Evolutionary conservation across 2,329 filamentous ascomycete genomes (phyloP).

Genomic region (Fusarium solani-melongenae): DNA sequence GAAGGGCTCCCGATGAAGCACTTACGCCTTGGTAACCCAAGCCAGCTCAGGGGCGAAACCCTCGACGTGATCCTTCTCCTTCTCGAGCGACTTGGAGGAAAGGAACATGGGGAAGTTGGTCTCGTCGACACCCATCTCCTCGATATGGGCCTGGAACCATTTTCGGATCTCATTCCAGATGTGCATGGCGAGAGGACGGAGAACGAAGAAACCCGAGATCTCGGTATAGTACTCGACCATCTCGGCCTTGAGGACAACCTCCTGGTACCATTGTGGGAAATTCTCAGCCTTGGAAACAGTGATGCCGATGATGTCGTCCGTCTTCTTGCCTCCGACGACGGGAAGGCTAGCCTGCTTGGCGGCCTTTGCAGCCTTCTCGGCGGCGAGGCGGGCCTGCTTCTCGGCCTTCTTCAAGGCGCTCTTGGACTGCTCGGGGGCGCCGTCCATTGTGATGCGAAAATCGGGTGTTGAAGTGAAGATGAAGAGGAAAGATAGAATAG

Average conservation of each 20-base stretch:
- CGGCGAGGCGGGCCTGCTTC: conserved; percentile 70
- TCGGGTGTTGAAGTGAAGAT: conserved; percentile 15
- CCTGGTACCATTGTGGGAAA: conserved; percentile 96
- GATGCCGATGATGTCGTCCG: conserved; percentile 83
- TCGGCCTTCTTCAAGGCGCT: conserved; percentile 74
- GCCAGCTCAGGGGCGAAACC: conserved; percentile 96
- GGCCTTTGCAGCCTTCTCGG: conserved; percentile 71
- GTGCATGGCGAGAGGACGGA: conserved; percentile 77
- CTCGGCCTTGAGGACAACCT: conserved; percentile 95
- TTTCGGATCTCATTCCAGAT: conserved; percentile 74
- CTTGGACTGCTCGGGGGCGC: conserved; percentile 61
- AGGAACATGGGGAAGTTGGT: conserved; percentile 97
- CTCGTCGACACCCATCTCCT: conserved; percentile 92
- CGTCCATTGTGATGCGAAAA: conserved; percentile 46
- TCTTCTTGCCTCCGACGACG: conserved; percentile 69
- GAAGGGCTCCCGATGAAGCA: conserved; percentile 24
- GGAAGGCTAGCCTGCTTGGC: conserved; percentile 64
- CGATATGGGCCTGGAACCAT: conserved; percentile 80
- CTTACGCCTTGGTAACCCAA: conserved; percentile 86
- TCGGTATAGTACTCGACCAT: conserved; percentile 97
- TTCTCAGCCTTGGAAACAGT: conserved; percentile 86
- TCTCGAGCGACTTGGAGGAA: conserved; percentile 85
- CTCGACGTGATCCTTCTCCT: conserved; percentile 96
- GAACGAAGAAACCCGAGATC: conserved; percentile 96
- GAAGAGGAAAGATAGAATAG: not conserved